These are phyloP conservation scores for Camptophora hylomeconis DNA, from an alignment of 2,329 filamentous ascomycete species.

Conservation along the genomic window DNA sequence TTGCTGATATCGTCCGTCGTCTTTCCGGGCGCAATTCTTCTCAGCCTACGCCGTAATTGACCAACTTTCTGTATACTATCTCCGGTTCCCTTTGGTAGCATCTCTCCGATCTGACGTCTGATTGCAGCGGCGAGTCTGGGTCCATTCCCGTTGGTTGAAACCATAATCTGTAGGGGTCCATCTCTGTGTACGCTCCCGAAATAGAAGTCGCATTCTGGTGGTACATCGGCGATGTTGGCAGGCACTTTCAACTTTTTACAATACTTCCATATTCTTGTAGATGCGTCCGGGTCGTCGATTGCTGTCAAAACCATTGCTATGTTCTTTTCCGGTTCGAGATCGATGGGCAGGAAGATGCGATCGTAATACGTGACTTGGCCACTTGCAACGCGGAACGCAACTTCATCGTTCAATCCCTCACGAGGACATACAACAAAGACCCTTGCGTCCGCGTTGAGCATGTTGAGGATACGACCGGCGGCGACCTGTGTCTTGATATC, in stretches of 20 bases:
- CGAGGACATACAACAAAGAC: slow-evolving; percentile 75
- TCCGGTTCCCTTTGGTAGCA: slow-evolving; percentile 66
- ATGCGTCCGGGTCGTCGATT: slow-evolving; percentile 86
- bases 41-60: slow-evolving; percentile 61
- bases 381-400: slow-evolving; percentile 64
- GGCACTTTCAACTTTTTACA: slow-evolving; percentile 76
- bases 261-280: slow-evolving; percentile 78
- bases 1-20: slow-evolving; percentile 19
- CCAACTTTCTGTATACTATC: slow-evolving; percentile 79
- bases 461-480: slow-evolving; percentile 82
- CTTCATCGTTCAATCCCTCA: slow-evolving; percentile 74
- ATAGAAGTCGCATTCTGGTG: slow-evolving; percentile 95
- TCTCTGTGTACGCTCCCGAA: slow-evolving; percentile 94
- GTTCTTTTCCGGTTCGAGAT: slow-evolving; percentile 54
- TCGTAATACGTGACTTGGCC: slow-evolving; percentile 68
- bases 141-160: slow-evolving; percentile 94
- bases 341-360: slow-evolving; percentile 71
- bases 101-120: slow-evolving; percentile 63
- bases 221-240: slow-evolving; percentile 94
- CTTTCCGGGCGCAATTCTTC: slow-evolving; percentile 56
- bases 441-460: slow-evolving; percentile 85
- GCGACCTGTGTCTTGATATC: slow-evolving; percentile 54
- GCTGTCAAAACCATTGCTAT: slow-evolving; percentile 82
- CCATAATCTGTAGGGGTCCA: slow-evolving; percentile 94
- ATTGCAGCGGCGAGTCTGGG: slow-evolving; percentile 82